phyloP scores from a whole-genome alignment of 306 rosid species.

The Lathyrus aphaca region DNA sequence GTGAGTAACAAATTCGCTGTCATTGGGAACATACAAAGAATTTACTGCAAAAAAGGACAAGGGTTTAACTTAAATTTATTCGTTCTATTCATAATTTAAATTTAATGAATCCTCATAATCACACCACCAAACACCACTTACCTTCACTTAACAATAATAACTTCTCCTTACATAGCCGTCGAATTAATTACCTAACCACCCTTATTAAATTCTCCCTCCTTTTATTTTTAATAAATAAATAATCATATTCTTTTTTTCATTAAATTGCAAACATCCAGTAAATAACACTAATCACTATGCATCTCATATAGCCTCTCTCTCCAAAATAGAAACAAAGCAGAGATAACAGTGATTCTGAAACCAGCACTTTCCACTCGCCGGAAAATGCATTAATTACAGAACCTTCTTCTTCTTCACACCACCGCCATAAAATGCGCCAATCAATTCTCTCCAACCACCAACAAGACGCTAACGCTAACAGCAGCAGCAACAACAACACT shows the following conservation, averaged over 20 bases:
- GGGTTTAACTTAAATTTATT: no score
- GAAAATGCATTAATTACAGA: conserved; percentile 42
- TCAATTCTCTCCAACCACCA: conserved; percentile 47
- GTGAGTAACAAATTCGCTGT: background rate
- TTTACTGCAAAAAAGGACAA: background rate
- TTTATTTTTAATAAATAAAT: background rate
- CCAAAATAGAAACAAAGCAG: conserved; percentile 7
- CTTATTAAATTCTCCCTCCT: background rate
- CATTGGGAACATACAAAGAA: background rate
- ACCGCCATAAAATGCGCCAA: conserved; percentile 70
- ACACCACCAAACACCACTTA: background rate
- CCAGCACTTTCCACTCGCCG: conserved; percentile 1
- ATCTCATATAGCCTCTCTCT: background rate
- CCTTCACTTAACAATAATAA: conserved; percentile 28
- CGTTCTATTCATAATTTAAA: background rate
- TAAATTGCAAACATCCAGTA: background rate
- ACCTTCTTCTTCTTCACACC: conserved; percentile 26
- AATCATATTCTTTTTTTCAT: background rate
- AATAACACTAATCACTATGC: background rate
- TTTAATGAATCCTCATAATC: background rate
- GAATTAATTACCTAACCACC: conserved; percentile 20
- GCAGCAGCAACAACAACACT: conserved; percentile 40
- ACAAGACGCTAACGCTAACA: conserved; percentile 21
- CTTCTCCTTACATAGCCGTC: conserved; percentile 62
- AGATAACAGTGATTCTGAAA: no score